Evolutionary conservation across 2,329 filamentous ascomycete species (phyloP).

Genomic region (Penicillium griseofulvum): DNA sequence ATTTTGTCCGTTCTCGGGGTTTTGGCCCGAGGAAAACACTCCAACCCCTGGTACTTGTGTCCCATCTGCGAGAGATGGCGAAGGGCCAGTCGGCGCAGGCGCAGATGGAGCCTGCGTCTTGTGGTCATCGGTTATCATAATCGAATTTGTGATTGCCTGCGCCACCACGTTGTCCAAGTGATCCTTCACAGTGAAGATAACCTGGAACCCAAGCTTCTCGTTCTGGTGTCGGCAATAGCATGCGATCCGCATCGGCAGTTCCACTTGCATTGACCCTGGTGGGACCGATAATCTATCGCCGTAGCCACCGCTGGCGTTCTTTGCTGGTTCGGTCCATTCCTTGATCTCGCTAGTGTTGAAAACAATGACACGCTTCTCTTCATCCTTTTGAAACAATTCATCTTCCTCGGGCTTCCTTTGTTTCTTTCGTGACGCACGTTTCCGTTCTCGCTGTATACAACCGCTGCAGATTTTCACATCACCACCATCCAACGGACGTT

Average conservation of each 20-base stretch:
- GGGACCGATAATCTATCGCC: constrained; percentile 36
- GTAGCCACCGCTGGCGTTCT: constrained; percentile 52
- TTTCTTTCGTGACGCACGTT: constrained; percentile 89
- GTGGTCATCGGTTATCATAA: constrained; percentile 98
- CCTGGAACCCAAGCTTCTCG: constrained; percentile 86
- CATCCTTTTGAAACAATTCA: constrained; percentile 77
- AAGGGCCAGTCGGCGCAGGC: constrained; percentile 34
- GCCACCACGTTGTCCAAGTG: constrained; percentile 71
- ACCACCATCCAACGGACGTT: constrained; percentile 80
- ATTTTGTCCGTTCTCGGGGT: constrained; percentile 30
- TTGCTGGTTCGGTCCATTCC: constrained; percentile 69
- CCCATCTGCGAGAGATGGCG: constrained; percentile 36
- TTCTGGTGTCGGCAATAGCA: constrained; percentile 96
- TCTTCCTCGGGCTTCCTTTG: constrained; percentile 91
- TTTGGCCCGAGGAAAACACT: constrained; percentile 41
- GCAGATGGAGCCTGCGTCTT: constrained; percentile 68
- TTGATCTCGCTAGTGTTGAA: constrained; percentile 89
- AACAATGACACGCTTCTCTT: constrained; percentile 77
- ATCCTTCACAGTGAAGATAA: constrained; percentile 94
- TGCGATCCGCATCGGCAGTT: constrained; percentile 90
- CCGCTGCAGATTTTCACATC: constrained; percentile 87
- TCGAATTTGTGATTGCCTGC: constrained; percentile 80
- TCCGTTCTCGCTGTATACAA: constrained; percentile 89
- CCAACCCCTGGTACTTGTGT: constrained; percentile 44
- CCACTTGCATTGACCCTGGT: constrained; percentile 69